These are phyloP conservation scores for Ustilago shanxiensis DNA, from an alignment of 1,284 basidiomycete genomes.

Conservation along the genomic window DNA sequence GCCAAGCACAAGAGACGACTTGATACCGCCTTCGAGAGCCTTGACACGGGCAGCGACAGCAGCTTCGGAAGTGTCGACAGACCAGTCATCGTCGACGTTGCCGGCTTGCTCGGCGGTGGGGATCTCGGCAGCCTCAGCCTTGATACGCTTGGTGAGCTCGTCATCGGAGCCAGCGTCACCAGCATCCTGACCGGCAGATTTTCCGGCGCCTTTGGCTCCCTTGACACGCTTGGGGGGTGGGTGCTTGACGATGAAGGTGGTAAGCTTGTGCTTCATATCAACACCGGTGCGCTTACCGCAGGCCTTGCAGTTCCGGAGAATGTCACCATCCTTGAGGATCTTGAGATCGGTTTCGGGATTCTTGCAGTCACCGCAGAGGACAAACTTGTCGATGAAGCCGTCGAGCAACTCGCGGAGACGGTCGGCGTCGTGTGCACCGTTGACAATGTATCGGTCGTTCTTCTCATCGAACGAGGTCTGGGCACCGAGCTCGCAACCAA, in stretches of 20 bases:
- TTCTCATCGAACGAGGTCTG: slow-evolving; percentile 97
- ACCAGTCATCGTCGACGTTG: slow-evolving; percentile 80
- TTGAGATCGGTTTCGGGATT: slow-evolving; percentile 98
- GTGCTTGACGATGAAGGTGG: slow-evolving; percentile 97
- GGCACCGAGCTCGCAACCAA: slow-evolving; percentile 97
- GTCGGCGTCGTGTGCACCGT: slow-evolving; percentile 92
- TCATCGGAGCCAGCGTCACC: slow-evolving; percentile 71
- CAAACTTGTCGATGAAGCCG: slow-evolving; percentile 93
- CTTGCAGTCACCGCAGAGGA: slow-evolving; percentile 97
- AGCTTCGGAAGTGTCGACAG: slow-evolving; percentile 89
- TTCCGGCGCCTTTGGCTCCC: slow-evolving; percentile 68
- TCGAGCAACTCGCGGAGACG: slow-evolving; percentile 96
- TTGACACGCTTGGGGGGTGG: slow-evolving; percentile 79
- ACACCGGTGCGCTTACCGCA: slow-evolving; percentile 91
- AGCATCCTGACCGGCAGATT: slow-evolving; percentile 76
- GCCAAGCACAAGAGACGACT: slow-evolving; percentile 73
- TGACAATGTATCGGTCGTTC: slow-evolving; percentile 98
- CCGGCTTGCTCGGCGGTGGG: slow-evolving; percentile 73
- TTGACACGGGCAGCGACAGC: slow-evolving; percentile 88
- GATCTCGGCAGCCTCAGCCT: slow-evolving; percentile 71
- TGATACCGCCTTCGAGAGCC: slow-evolving; percentile 79
- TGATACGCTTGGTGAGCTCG: slow-evolving; percentile 73
- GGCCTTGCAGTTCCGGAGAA: slow-evolving; percentile 97
- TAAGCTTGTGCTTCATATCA: slow-evolving; percentile 97
- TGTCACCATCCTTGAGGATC: slow-evolving; percentile 85